Evolutionary conservation across 768 basidiomycete species (phyloP).

Genomic region (Lactarius evosmus): DNA sequence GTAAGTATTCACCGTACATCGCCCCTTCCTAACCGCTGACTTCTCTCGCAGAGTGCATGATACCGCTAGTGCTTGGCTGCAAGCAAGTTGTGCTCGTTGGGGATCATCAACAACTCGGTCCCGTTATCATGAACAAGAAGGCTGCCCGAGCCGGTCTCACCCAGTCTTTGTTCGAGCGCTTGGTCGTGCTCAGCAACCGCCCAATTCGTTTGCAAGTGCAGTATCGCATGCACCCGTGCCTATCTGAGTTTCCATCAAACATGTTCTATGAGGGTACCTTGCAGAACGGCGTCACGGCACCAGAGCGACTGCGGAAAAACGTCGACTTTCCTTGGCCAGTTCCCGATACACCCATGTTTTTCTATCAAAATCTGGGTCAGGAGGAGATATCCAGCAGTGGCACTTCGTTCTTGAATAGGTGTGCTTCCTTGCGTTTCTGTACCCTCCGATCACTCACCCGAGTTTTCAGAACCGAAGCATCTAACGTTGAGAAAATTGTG

Average conservation of each 20-base stretch:
- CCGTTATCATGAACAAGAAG: conserved; percentile 99
- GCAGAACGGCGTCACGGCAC: conserved; percentile 98
- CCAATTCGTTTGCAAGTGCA: conserved; percentile 99
- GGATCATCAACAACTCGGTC: conserved; percentile 95
- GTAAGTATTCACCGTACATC: conserved; percentile 41
- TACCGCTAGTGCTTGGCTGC: conserved; percentile 94
- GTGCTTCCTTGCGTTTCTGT: conserved; percentile 26
- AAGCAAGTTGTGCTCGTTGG: conserved; percentile 98
- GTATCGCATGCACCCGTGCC: conserved; percentile 99
- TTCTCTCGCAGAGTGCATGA: conserved; percentile 85
- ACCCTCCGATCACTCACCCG: conserved; percentile 8
- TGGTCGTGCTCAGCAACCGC: conserved; percentile 91
- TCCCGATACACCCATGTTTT: conserved; percentile 98
- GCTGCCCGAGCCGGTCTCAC: conserved; percentile 98
- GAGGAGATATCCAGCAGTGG: conserved; percentile 99
- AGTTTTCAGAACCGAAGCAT: conserved; percentile 81
- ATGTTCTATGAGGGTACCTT: conserved; percentile 99
- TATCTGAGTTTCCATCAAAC: conserved; percentile 98
- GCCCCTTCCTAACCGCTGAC: conserved; percentile 4
- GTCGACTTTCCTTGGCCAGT: conserved; percentile 99
- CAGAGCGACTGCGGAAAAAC: conserved; percentile 94
- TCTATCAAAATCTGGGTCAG: conserved; percentile 98
- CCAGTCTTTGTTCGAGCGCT: conserved; percentile 96
- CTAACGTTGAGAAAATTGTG: conserved; percentile 99
- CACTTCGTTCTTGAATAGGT: conserved; percentile 96